phyloP scores from a whole-genome alignment of 352 stramenopile species.

The Globisporangium nunn region DNA sequence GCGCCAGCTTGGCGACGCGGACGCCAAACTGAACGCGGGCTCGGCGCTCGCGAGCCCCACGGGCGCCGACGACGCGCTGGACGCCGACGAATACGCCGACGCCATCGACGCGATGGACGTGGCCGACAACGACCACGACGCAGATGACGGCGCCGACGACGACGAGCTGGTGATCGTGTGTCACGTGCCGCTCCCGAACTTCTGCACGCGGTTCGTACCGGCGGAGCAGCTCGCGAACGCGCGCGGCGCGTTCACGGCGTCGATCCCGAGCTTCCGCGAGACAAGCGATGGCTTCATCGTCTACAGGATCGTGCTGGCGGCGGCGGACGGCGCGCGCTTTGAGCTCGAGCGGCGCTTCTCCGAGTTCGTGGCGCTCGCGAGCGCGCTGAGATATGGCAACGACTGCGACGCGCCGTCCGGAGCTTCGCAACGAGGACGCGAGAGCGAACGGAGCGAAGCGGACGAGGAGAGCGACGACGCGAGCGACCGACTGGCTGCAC shows the following conservation, averaged over 20 bases:
- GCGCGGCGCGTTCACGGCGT: constrained; percentile 32
- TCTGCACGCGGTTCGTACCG: constrained; percentile 56
- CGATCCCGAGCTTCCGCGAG: constrained; percentile 54
- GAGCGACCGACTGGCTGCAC: neutral
- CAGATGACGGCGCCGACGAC: constrained; percentile 29
- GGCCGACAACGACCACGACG: constrained; percentile 6
- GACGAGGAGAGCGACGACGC: neutral
- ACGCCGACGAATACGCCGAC: neutral
- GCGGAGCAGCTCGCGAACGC: neutral
- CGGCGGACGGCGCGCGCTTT: constrained; percentile 36
- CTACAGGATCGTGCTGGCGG: constrained; percentile 48
- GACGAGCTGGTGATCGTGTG: constrained; percentile 66
- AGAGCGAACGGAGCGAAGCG: constrained; percentile 1
- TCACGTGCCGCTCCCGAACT: constrained; percentile 38
- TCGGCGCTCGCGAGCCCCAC: neutral
- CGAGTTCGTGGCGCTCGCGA: constrained; percentile 63
- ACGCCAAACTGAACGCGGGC: neutral
- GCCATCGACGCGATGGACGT: neutral
- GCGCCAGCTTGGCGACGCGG: constrained; percentile 1
- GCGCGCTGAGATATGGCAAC: constrained; percentile 19
- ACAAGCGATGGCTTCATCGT: constrained; percentile 56
- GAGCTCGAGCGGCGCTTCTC: constrained; percentile 65
- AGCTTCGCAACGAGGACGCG: neutral
- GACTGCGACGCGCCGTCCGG: neutral
- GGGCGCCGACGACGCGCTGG: constrained; percentile 1